Base-by-base conservation (phyloP, 257 asterid species). In the Penstemon eatonii region DNA sequence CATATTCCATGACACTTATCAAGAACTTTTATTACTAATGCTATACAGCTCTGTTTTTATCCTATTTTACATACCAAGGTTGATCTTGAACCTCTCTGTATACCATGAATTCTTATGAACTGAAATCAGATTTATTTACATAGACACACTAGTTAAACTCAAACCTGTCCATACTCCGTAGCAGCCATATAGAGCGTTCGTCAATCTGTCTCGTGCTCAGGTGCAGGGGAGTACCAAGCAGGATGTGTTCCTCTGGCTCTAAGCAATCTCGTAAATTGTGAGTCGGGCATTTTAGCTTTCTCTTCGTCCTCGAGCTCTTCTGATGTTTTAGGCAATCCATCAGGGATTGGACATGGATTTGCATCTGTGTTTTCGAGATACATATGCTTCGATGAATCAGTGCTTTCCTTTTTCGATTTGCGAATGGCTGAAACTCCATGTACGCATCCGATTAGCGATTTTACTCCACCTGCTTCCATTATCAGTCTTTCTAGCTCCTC, bases 301-400 rank as follows among this genome's bases (percentile, higher is more conserved):
- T 91, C 97, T 74, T 91, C 97, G 79, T 94, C 97, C 61, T 89
- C 96, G 3, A 94, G 82, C 83, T 94, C 96, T 65, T 87, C 86
- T 19, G 40, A 42, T 2, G 95, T 76, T 76, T 85, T 89, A 0
- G 99, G 97, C 80, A 94, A 68, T 63, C 99, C 96, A 76, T 94
- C 96, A 0, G 99, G 99, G 44, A 91, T 63, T 0, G 90, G 97
- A 39, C 93, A 82, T 1, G 45, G 70, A 8, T 47, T 75, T 5
- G 13, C 15, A 58, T 4, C 56, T 37, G 40, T 50, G 3, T 71
- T 50, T 66, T 73, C 75, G 3, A 47, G 4, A 9, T 49, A 76
- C 4, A 15, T 39, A 0, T 44, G 13, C 60, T 78, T 81, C 8
- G 6, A 42, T 2, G 85, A 8, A 15, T 63, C 76, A n/a, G n/a